Evolutionary conservation across 2,329 filamentous ascomycete genomes (phyloP), one percentile per base, ranked within the genome.

Genomic region (Didymella sp.): DNA sequence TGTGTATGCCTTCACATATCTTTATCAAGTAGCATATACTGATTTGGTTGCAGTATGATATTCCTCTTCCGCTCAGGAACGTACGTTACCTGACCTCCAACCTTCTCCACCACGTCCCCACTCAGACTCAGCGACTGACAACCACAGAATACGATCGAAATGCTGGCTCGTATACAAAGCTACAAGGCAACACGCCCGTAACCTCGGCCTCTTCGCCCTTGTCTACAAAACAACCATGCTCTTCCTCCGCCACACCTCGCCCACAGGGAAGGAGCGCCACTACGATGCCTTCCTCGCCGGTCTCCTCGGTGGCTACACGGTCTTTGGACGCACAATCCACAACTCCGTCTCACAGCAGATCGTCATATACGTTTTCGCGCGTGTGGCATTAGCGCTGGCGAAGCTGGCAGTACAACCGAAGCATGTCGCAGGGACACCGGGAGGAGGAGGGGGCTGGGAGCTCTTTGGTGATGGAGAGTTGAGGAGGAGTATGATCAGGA

Each of bases 301-400:
- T 7, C 80, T 97, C 7, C 74, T 96, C 43, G 95, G 95, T 71
- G 95, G 95, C 50, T 99, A 98, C 82, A 79, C 91, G 60, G 91
- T 98, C 61, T 99, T 99, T 75, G 95, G 94, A 45, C 88, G 90
- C 58, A 89, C 89, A 33, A 82, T 82, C 74, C 87, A 91, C 71
- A 90, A 89, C 59, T 89, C 87, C 62, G 89, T 97, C 61, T 96
- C 89, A 79, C 92, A 97, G 81, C 94, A 99, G 82, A 99, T 99
- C 74, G 92, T 96, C 76, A 91, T 98, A 69, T 99, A 99, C 81
- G 90, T 99, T 61, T 97, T 97, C 73, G 95, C 95, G 44, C 88
- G 95, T 64, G 95, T 97, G 15, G 84, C 89, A 59, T 85, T 99
- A 30, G 91, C 91, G 8, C 79, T 96, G 22, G 95, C 93, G 28